Conservation (phyloP, 352 stramenopile species). For the Globisporangium solare region DNA sequence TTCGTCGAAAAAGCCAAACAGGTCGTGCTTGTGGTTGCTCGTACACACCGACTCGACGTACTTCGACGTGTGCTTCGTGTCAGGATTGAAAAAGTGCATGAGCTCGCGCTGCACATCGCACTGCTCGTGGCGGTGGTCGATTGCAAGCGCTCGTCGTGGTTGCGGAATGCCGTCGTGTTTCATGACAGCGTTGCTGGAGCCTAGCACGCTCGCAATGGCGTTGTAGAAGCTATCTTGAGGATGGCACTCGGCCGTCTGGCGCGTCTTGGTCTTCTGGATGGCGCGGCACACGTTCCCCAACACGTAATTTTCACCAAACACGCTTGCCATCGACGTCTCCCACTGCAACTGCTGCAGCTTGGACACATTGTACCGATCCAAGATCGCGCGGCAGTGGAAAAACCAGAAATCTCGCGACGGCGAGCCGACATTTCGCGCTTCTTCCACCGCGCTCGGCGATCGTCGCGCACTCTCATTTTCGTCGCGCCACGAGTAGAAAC, state of each 20-base stretch:
- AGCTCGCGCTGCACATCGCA: conserved; percentile 39
- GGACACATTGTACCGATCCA: conserved; percentile 61
- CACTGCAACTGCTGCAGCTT: conserved; percentile 71
- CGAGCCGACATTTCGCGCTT: conserved; percentile 43
- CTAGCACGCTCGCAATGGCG: conserved; percentile 20
- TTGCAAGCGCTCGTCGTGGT: conserved; percentile 3
- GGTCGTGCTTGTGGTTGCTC: conserved; percentile 25
- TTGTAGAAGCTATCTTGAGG: conserved; percentile 15
- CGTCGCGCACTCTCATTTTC: conserved; percentile 26
- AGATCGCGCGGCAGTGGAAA: conserved; percentile 50
- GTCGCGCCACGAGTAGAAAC: conserved; percentile 67
- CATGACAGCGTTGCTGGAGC: conserved; percentile 6
- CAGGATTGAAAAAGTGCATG: conserved; percentile 39
- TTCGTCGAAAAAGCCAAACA: conserved; percentile 70
- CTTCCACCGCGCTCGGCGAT: conserved; percentile 28
- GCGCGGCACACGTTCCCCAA: conserved; percentile 41
- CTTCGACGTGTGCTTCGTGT: conserved; percentile 30
- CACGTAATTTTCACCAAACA: conserved; percentile 62
- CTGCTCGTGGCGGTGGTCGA: conserved; percentile 13
- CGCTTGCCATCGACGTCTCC: conserved; percentile 60
- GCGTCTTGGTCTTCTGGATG: conserved; percentile 9
- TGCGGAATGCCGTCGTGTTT: conserved; percentile 8
- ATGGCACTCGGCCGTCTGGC: conserved; percentile 1
- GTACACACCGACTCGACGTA: conserved; percentile 28
- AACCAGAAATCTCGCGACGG: conserved; percentile 72